Percentiles rank a stretch among this genome's conserved stretches.
phyloP scores from a whole-genome alignment of 208 protist genomes.

The Crithidia expoeki region DNA sequence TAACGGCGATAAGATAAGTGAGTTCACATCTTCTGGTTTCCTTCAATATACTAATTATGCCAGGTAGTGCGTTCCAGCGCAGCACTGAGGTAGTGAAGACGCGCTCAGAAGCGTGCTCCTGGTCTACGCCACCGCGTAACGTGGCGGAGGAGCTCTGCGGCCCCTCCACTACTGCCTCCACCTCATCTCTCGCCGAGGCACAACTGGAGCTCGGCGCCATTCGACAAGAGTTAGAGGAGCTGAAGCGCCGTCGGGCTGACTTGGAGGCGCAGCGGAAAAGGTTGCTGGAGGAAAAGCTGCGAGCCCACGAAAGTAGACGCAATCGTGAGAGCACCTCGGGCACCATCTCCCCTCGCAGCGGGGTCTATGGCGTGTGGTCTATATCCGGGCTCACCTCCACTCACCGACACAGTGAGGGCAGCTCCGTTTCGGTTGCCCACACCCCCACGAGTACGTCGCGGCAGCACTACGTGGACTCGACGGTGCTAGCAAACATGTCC shows the following conservation, averaged over 20 bases:
- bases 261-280: constrained; percentile 59
- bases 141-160: too few relatives aligned
- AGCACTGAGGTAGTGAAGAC: background rate
- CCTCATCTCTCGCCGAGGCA: background rate
- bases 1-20: too few relatives aligned
- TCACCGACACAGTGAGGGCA: constrained; percentile 3
- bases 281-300: constrained; percentile 37
- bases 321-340: background rate
- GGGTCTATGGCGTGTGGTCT: background rate
- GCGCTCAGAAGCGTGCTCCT: background rate
- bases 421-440: background rate
- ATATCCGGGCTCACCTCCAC: constrained; percentile 8
- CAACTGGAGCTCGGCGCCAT: constrained; percentile 44
- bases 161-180: background rate
- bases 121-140: background rate
- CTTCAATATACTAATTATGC: background rate
- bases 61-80: background rate
- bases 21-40: too few relatives aligned
- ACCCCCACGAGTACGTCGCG: background rate
- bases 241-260: constrained; percentile 49
- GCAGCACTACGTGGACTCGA: constrained; percentile 11
- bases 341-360: background rate
- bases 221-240: constrained; percentile 54
- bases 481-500: constrained; percentile 3
- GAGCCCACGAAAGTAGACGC: background rate